phyloP scores from a whole-genome alignment of 768 basidiomycete species.

The Collybia nuda region DNA sequence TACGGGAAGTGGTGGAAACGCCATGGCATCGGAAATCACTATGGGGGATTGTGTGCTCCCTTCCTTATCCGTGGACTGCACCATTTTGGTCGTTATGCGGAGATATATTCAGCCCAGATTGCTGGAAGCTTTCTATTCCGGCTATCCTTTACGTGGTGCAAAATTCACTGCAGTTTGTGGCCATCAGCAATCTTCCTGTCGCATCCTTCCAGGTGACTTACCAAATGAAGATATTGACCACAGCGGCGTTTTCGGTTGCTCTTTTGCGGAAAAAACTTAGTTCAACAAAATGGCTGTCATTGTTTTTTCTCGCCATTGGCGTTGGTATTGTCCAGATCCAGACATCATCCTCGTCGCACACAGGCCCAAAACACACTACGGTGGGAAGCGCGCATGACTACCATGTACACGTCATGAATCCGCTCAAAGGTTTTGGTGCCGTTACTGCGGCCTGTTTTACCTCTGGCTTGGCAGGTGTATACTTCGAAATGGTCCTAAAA shows the following conservation, averaged over 20 bases:
- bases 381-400: conserved; percentile 74
- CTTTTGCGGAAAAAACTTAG: conserved; percentile 77
- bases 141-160: conserved; percentile 95
- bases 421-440: conserved; percentile 78
- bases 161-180: conserved; percentile 96
- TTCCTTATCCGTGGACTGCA: conserved; percentile 44
- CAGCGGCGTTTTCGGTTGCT: conserved; percentile 87
- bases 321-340: conserved; percentile 97
- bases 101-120: conserved; percentile 87
- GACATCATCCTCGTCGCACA: conserved; percentile 39
- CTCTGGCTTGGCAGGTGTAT: conserved; percentile 87
- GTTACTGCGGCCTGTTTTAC: conserved; percentile 87
- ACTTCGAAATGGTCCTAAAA: conserved; percentile 94
- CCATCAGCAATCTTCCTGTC: conserved; percentile 91
- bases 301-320: conserved; percentile 87
- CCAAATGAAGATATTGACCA: conserved; percentile 98
- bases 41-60: conserved; percentile 29
- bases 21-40: conserved; percentile 42
- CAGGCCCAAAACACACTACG: conserved; percentile 29
- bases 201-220: conserved; percentile 98
- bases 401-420: conserved; percentile 76
- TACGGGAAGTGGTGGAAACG: conserved; percentile 40
- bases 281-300: conserved; percentile 79
- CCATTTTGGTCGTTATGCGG: conserved; percentile 57
- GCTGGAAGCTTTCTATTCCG: conserved; percentile 97